These are phyloP conservation scores for Rhizophora mangle DNA, from an alignment of 345 rosid species.

Conservation along the genomic window DNA sequence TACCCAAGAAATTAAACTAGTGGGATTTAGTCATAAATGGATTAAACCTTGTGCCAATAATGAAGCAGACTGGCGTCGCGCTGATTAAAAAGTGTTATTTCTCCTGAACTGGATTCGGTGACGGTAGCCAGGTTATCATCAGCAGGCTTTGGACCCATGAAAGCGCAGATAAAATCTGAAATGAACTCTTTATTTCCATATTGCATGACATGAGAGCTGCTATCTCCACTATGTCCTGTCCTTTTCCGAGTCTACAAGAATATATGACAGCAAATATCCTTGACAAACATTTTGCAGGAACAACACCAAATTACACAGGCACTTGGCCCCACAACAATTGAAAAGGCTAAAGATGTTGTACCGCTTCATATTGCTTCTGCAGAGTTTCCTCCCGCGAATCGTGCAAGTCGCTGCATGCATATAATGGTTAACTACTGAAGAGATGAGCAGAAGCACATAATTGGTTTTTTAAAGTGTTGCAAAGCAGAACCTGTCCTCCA, in stretches of 20 bases:
- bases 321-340: neutral
- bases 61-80: slow-evolving; percentile 43
- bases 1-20: neutral
- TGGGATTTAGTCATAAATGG: neutral
- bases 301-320: no score
- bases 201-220: slow-evolving; percentile 51
- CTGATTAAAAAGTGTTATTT: slow-evolving; percentile 15
- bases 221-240: slow-evolving; percentile 24
- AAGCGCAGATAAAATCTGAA: slow-evolving; percentile 31
- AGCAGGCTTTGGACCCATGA: slow-evolving; percentile 40
- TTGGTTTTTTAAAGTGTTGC: neutral
- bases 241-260: slow-evolving; percentile 40
- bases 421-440: no score
- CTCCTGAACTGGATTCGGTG: neutral
- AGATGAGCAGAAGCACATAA: no score
- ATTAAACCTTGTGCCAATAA: slow-evolving; percentile 34
- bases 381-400: slow-evolving; percentile 52
- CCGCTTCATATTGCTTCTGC: slow-evolving; percentile 44
- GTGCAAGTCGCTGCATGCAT: slow-evolving; percentile 44
- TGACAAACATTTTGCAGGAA: no score
- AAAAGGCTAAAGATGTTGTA: neutral
- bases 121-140: slow-evolving; percentile 13
- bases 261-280: neutral
- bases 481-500: slow-evolving; percentile 65
- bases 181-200: slow-evolving; percentile 43